Evolutionary conservation across 202 grass and related monocot genomes (phyloP).

Genomic region (Saccharum hybrid): DNA sequence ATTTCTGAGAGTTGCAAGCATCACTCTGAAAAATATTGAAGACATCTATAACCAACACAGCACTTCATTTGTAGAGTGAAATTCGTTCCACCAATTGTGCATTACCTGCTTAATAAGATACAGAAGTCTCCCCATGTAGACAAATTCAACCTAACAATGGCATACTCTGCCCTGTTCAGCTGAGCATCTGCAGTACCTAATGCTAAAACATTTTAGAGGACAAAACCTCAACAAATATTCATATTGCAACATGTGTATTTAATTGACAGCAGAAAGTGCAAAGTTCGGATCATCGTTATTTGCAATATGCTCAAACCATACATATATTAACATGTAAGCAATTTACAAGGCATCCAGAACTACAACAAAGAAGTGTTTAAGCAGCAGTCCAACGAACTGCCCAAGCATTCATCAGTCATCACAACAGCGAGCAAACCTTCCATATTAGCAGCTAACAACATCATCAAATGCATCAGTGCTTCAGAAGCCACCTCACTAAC

Average conservation of each 20-base stretch:
- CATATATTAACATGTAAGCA: constrained; percentile 51
- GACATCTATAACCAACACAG: constrained; percentile 20
- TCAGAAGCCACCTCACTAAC: constrained; percentile 49
- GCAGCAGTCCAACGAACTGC: constrained; percentile 33
- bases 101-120: constrained; percentile 35
- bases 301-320: constrained; percentile 38
- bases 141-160: constrained; percentile 44
- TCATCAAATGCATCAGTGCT: constrained; percentile 41
- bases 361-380: constrained; percentile 33
- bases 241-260: constrained; percentile 28
- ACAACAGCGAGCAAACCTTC: constrained; percentile 46
- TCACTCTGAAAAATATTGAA: constrained; percentile 22
- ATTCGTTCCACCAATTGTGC: constrained; percentile 7
- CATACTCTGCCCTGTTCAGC: constrained; percentile 26
- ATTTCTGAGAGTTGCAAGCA: constrained; percentile 31
- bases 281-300: constrained; percentile 23
- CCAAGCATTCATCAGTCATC: constrained; percentile 47
- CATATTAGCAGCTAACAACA: constrained; percentile 45
- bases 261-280: constrained; percentile 36
- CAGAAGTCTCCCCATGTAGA: not conserved
- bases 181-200: constrained; percentile 50
- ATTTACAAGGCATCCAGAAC: constrained; percentile 48
- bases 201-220: constrained; percentile 56
- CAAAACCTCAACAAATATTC: constrained; percentile 34
- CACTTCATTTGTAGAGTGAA: constrained; percentile 28